A percentile compares a stretch with the other conserved stretches of the same genome.
phyloP scores from a whole-genome alignment of 306 rosid genomes.

The Benincasa hispida region DNA sequence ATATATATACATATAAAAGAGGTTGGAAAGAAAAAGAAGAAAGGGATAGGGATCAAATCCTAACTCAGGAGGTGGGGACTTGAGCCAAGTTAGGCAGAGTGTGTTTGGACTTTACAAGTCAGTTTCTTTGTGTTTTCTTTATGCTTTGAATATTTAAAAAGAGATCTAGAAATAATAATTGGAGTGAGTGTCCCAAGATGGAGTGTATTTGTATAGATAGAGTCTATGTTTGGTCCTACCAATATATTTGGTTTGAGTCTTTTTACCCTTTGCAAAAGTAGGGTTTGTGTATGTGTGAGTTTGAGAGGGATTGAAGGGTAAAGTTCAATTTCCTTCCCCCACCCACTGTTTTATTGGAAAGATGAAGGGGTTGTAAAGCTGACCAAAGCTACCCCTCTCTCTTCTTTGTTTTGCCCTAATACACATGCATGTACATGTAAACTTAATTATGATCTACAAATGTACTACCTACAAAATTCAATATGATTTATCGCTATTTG shows the following conservation, averaged over 20 bases:
- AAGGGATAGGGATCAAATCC: background rate
- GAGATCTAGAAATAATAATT: background rate
- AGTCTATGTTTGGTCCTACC: background rate
- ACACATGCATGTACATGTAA: background rate
- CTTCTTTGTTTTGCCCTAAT: background rate
- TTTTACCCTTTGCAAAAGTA: background rate
- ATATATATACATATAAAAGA: no score
- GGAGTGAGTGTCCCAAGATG: background rate
- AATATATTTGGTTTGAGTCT: background rate
- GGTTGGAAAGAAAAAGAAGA: background rate
- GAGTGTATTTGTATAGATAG: background rate
- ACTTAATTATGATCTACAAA: background rate
- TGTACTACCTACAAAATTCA: background rate
- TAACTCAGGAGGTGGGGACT: background rate
- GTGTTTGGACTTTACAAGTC: background rate
- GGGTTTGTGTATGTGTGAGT: background rate
- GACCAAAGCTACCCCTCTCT: background rate
- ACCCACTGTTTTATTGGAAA: conserved; percentile 1
- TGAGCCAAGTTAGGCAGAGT: background rate
- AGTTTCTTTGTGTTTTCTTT: background rate
- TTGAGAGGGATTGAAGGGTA: background rate
- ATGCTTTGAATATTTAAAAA: background rate
- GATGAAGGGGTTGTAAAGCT: background rate
- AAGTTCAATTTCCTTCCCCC: background rate
- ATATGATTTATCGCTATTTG: background rate